These are phyloP conservation scores for Epicoccum nigrum DNA, from an alignment of 2,329 filamentous ascomycete species.

Conservation along the genomic window DNA sequence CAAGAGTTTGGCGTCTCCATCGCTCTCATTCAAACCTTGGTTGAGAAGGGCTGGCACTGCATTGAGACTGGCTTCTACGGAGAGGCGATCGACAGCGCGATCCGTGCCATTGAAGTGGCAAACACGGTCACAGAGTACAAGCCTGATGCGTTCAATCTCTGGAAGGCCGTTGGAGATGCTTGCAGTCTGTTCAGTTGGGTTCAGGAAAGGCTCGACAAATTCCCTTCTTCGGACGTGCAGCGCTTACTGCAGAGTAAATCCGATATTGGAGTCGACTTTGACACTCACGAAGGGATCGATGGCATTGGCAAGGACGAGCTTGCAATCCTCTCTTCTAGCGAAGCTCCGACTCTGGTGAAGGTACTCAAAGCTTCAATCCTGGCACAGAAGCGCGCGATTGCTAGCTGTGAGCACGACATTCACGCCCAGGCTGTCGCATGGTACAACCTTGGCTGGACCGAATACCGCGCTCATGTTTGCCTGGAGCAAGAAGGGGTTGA, in stretches of 20 bases:
- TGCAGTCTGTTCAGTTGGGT: conserved; percentile 83
- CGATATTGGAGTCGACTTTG: conserved; percentile 58
- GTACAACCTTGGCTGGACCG: conserved; percentile 96
- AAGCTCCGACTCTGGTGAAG: conserved; percentile 52
- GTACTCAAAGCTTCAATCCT: conserved; percentile 77
- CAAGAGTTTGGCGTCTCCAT: conserved; percentile 86
- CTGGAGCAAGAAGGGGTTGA: conserved; percentile 53
- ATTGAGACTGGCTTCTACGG: conserved; percentile 87
- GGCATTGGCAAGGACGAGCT: conserved; percentile 58
- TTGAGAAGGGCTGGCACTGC: conserved; percentile 78
- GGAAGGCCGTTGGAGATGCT: conserved; percentile 90
- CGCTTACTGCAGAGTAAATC: conserved; percentile 61
- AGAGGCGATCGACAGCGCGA: conserved; percentile 74
- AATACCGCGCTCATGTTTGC: conserved; percentile 78
- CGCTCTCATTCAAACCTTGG: conserved; percentile 83
- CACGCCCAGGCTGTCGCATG: conserved; percentile 95
- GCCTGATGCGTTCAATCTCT: conserved; percentile 84
- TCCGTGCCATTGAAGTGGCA: conserved; percentile 72
- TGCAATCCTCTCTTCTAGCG: conserved; percentile 23
- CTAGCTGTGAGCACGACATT: conserved; percentile 72
- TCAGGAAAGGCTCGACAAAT: conserved; percentile 67
- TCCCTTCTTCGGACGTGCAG: conserved; percentile 66
- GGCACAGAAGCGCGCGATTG: conserved; percentile 84
- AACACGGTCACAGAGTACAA: conserved; percentile 65
- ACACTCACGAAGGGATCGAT: conserved; percentile 73